Conservation (phyloP, 495 filamentous ascomycete species). For the Beverwykella pulmonaria region DNA sequence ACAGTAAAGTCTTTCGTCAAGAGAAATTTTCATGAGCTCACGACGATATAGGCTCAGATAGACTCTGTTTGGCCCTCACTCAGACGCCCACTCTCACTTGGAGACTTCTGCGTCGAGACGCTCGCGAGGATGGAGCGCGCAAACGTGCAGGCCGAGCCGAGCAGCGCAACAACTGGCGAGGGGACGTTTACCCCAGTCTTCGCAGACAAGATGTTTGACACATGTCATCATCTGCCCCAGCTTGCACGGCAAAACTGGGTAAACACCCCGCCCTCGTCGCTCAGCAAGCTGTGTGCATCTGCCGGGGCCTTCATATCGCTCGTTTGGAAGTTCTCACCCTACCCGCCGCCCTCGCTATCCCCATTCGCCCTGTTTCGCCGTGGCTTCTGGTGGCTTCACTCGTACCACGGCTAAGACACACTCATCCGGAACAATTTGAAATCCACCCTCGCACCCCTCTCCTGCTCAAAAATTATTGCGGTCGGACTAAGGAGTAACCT, state of each 20-base stretch:
- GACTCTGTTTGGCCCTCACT: too few species aligned
- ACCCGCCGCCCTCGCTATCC: too few species aligned
- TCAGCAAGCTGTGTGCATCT: background rate
- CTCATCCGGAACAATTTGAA: constrained; percentile 6
- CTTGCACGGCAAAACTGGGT: constrained; percentile 8
- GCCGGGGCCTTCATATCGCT: constrained; percentile 9
- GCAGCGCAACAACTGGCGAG: background rate
- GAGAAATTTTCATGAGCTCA: too few species aligned
- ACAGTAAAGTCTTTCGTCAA: too few species aligned
- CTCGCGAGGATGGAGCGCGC: too few species aligned
- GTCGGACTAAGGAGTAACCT: background rate
- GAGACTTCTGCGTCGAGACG: too few species aligned
- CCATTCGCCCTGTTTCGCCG: background rate
- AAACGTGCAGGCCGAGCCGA: background rate
- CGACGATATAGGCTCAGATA: too few species aligned
- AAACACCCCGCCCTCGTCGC: background rate
- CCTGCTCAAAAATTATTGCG: background rate
- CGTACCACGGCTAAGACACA: constrained; percentile 6
- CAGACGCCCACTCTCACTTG: too few species aligned
- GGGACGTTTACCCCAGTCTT: background rate
- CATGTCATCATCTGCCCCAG: background rate
- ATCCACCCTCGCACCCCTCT: constrained; percentile 4
- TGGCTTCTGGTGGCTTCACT: background rate
- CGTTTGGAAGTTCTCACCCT: background rate
- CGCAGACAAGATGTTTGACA: background rate